These are phyloP conservation scores for Xylariaceae sp. DNA, from an alignment of 2,329 filamentous ascomycete genomes.

Conservation along the genomic window DNA sequence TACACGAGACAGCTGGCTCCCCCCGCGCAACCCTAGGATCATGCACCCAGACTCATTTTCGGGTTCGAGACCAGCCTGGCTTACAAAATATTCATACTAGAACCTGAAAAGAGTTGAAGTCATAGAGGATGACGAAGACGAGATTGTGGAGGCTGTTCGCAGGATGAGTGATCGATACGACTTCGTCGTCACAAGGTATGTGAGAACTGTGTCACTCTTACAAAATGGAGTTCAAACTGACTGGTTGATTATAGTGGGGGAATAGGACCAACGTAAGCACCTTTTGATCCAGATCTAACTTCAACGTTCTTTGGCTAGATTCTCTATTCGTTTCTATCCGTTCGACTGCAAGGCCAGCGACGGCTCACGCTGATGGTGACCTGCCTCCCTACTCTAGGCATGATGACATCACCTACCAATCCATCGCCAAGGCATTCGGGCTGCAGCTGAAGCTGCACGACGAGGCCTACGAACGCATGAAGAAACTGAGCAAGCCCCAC, in stretches of 20 bases:
- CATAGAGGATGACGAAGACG: slow-evolving; percentile 84
- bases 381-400: slow-evolving; percentile 51
- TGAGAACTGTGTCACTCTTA: not conserved
- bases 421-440: slow-evolving; percentile 84
- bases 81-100: slow-evolving; percentile 30
- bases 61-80: not conserved
- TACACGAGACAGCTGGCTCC: not conserved
- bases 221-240: not conserved
- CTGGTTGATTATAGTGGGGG: slow-evolving; percentile 57
- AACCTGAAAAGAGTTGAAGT: slow-evolving; percentile 84
- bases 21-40: too few relatives aligned
- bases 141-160: slow-evolving; percentile 81
- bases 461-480: slow-evolving; percentile 77
- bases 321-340: not conserved
- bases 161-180: slow-evolving; percentile 90
- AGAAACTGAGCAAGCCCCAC: slow-evolving; percentile 68
- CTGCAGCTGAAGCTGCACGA: slow-evolving; percentile 74
- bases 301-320: too few relatives aligned
- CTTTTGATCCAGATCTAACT: too few relatives aligned
- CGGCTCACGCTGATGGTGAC: slow-evolving; percentile 8
- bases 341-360: not conserved
- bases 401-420: slow-evolving; percentile 96
- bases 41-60: not conserved
- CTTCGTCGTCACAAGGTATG: slow-evolving; percentile 79
- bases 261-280: slow-evolving; percentile 83